Evolutionary conservation across 164 flowering plant species (phyloP).

Genomic region (Protea cynaroides): DNA sequence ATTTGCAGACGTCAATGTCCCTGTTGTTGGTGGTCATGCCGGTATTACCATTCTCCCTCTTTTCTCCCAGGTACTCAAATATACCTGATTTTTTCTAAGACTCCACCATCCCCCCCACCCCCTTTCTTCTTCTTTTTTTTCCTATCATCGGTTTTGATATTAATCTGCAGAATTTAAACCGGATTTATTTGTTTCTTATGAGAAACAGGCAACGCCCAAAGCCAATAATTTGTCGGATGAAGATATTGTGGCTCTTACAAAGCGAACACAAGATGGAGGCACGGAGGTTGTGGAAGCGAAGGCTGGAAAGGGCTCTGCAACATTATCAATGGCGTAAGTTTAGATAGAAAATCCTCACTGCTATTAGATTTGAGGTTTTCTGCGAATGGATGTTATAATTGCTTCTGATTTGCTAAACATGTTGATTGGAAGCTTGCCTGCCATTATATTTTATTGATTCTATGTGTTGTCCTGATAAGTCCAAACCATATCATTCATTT

Average conservation of each 20-base stretch:
- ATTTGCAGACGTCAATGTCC: constrained; percentile 75
- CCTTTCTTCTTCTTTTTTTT: constrained; percentile 1
- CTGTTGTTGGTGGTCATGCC: constrained; percentile 99
- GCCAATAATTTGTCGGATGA: constrained; percentile 63
- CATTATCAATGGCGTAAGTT: constrained; percentile 98
- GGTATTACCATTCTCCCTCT: constrained; percentile 95
- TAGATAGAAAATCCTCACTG: background rate
- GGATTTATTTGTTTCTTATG: background rate
- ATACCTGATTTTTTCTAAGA: background rate
- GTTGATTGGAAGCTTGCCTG: too few relatives aligned
- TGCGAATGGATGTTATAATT: background rate
- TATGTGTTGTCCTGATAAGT: too few relatives aligned
- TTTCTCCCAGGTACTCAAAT: constrained; percentile 67
- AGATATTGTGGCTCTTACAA: constrained; percentile 65
- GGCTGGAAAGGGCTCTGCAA: constrained; percentile 99
- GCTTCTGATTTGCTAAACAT: background rate
- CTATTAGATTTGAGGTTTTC: too few relatives aligned
- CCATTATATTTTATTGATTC: too few relatives aligned
- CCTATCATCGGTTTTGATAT: background rate
- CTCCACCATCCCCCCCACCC: too few relatives aligned
- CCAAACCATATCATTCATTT: too few relatives aligned
- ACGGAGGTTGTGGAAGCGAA: constrained; percentile 98
- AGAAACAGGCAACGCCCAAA: constrained; percentile 66
- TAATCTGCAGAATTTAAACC: background rate
- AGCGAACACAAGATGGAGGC: constrained; percentile 92